These are phyloP conservation scores for Eragrostis tef DNA, from an alignment of 202 grass and related monocot species.

Conservation along the genomic window DNA sequence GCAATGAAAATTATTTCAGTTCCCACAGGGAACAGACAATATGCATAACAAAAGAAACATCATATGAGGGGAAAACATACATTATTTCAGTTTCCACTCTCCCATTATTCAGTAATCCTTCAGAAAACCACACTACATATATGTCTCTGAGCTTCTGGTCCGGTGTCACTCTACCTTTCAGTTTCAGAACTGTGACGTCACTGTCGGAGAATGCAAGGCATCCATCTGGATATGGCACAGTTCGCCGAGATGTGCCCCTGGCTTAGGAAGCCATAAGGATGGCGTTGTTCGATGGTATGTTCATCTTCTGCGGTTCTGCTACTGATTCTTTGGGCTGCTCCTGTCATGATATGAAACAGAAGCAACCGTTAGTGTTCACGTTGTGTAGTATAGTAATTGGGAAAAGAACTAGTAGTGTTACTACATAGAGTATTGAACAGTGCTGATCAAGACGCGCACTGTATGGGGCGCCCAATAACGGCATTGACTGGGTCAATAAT, in stretches of 20 bases:
- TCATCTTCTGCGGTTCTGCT: conserved; percentile 44
- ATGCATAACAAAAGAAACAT: neutral
- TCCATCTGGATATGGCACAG: neutral
- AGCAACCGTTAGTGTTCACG: conserved; percentile 5
- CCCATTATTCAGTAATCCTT: conserved; percentile 35
- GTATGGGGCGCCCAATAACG: neutral
- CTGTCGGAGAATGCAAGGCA: neutral
- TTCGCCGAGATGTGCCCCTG: neutral
- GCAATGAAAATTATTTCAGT: no score
- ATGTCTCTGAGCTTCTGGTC: neutral
- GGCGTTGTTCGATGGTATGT: conserved; percentile 37
- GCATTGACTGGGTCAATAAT: neutral
- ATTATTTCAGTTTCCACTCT: neutral
- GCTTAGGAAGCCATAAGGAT: conserved; percentile 50
- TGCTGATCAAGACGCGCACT: neutral
- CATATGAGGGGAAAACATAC: neutral
- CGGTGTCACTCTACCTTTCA: neutral
- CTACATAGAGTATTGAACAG: neutral
- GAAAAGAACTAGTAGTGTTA: neutral
- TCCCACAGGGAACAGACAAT: no score
- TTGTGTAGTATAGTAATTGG: neutral
- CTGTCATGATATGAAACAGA: conserved; percentile 35
- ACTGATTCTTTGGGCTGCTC: conserved; percentile 36
- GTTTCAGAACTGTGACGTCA: neutral
- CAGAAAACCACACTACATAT: neutral